A percentile compares a stretch with the other conserved stretches of the same genome.
Evolutionary conservation across 495 filamentous ascomycete genomes (phyloP).

Genomic region (Hypoxylon fuscum): DNA sequence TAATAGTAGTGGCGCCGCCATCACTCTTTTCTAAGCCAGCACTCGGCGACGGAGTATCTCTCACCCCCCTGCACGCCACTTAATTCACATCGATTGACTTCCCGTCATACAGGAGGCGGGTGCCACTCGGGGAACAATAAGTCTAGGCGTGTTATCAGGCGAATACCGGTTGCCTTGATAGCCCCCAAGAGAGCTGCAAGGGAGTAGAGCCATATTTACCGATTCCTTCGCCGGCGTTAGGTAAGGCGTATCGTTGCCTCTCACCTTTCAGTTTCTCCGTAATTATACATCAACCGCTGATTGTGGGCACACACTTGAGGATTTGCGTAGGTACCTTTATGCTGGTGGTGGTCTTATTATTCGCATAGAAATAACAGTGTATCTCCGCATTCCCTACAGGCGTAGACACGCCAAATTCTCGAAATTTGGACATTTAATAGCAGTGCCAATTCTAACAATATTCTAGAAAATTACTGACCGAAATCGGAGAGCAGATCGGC

Average conservation of each 20-base stretch:
- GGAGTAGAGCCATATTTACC: neutral
- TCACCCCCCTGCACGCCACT: conserved; percentile 8
- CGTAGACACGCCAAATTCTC: no score
- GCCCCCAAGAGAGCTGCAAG: neutral
- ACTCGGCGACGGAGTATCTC: conserved; percentile 36
- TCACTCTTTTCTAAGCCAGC: conserved; percentile 1
- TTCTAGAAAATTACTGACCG: no score
- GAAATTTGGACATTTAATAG: no score
- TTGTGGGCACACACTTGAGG: neutral
- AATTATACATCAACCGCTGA: conserved; percentile 2
- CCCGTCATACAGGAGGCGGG: neutral
- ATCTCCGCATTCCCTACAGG: no score
- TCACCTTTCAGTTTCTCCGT: conserved; percentile 10
- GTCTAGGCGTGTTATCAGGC: neutral
- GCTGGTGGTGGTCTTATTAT: neutral
- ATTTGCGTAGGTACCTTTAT: neutral
- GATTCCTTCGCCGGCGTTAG: conserved; percentile 5
- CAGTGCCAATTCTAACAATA: no score
- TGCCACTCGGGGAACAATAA: conserved; percentile 2
- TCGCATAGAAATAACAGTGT: neutral
- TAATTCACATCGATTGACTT: neutral
- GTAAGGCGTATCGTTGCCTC: conserved; percentile 1
- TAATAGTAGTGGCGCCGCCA: neutral
- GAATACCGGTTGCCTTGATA: neutral
- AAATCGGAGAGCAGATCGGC: no score